Conservation (phyloP, 2,329 filamentous ascomycete genomes). For the Hypoxylon sp. region DNA sequence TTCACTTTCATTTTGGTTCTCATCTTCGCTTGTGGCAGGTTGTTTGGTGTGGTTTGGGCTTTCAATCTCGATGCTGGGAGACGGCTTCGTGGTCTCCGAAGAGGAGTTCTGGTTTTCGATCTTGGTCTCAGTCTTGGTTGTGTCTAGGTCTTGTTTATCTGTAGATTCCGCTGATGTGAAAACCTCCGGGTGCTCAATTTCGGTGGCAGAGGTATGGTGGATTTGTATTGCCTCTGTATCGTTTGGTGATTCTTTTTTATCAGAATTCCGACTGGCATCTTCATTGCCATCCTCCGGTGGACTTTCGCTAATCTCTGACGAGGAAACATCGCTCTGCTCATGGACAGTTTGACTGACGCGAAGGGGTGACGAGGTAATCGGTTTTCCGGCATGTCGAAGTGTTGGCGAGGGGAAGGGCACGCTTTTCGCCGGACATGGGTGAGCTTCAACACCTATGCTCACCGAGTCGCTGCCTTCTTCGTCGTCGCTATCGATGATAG, state of each 20-base stretch:
- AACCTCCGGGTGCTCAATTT: not conserved
- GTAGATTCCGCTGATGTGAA: not conserved
- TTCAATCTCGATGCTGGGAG: slow-evolving; percentile 4
- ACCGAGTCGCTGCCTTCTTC: slow-evolving; percentile 32
- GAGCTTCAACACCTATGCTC: slow-evolving; percentile 24
- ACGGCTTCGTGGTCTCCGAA: not conserved
- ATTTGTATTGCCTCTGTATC: not conserved
- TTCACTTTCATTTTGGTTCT: not conserved
- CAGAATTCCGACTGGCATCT: not conserved
- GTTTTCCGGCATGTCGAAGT: slow-evolving; percentile 28
- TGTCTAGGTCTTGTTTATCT: not conserved
- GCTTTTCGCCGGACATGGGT: slow-evolving; percentile 30
- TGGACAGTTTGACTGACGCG: slow-evolving; percentile 29
- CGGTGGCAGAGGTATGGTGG: not conserved
- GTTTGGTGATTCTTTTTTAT: not conserved
- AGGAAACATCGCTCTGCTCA: slow-evolving; percentile 6
- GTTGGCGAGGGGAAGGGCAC: slow-evolving; percentile 33
- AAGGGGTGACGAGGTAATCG: slow-evolving; percentile 32
- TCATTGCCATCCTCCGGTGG: not conserved
- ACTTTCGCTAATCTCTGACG: not conserved
- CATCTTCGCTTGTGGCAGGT: not conserved
- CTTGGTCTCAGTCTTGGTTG: not conserved
- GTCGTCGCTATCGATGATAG: slow-evolving; percentile 37
- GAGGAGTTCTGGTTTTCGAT: not conserved
- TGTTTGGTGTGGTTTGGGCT: not conserved